These are phyloP conservation scores for Rehmannia glutinosa DNA, from an alignment of 257 asterid genomes.

Conservation along the genomic window DNA sequence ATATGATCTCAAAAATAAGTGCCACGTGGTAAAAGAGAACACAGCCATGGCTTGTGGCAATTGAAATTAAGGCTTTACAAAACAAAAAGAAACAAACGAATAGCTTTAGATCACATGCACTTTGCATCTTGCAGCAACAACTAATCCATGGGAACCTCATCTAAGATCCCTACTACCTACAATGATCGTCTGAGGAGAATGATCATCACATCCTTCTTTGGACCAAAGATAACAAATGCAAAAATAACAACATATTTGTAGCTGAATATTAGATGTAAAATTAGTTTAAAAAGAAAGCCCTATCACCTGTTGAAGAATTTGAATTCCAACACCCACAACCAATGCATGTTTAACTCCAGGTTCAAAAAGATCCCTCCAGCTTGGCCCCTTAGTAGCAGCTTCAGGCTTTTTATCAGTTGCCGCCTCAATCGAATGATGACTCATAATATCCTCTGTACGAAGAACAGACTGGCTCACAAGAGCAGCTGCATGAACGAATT, in stretches of 20 bases:
- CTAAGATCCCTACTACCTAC: no score
- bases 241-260: no score
- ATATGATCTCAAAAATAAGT: not conserved
- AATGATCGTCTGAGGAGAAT: no score
- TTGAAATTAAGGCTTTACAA: not conserved
- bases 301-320: conserved; percentile 94
- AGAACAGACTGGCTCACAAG: conserved; percentile 90
- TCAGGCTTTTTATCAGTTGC: conserved; percentile 46
- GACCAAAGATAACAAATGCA: no score
- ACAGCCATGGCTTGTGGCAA: not conserved
- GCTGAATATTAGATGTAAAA: no score
- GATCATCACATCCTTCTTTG: no score
- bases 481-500: conserved; percentile 78
- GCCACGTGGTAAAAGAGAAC: not conserved
- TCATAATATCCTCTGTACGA: conserved; percentile 38
- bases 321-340: conserved; percentile 84
- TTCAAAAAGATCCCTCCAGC: conserved; percentile 82
- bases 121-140: no score
- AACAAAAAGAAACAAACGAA: no score
- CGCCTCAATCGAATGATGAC: conserved; percentile 44
- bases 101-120: no score
- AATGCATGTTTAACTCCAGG: conserved; percentile 96
- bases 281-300: not conserved
- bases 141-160: no score
- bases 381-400: conserved; percentile 35